These are phyloP conservation scores for Selaginella moellendorffii DNA, from an alignment of 75 land plant genomes.

Conservation along the genomic window DNA sequence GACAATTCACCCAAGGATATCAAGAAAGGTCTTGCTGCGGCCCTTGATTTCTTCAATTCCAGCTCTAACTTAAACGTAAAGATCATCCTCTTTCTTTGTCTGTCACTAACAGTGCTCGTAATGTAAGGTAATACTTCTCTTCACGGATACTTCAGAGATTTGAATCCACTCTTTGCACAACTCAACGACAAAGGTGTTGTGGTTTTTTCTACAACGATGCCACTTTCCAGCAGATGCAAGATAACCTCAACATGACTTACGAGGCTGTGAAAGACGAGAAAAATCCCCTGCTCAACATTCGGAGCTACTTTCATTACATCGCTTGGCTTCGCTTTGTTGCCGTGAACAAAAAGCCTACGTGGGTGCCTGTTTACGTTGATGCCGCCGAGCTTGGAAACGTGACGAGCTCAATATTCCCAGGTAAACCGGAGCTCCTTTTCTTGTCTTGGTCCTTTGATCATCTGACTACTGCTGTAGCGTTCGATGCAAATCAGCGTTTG, in stretches of 20 bases:
- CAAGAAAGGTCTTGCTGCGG: too few species aligned
- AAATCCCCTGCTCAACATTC: background rate
- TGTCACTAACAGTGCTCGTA: too few species aligned
- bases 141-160: background rate
- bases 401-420: background rate
- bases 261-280: background rate
- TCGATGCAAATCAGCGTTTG: too few species aligned
- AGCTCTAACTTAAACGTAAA: background rate
- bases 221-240: background rate
- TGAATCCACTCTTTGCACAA: background rate
- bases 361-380: background rate
- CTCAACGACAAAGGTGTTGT: background rate
- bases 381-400: background rate
- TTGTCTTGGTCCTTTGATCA: too few species aligned
- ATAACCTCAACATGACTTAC: background rate
- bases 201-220: background rate
- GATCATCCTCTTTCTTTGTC: too few species aligned
- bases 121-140: background rate
- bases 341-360: background rate
- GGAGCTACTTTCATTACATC: background rate
- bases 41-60: too few species aligned
- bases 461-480: too few species aligned
- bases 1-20: too few species aligned
- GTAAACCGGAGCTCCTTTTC: too few species aligned
- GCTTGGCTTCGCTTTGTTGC: background rate